Evolutionary conservation across 2,329 filamentous ascomycete genomes (phyloP).

Genomic region (Aspergillus eucalypticola): DNA sequence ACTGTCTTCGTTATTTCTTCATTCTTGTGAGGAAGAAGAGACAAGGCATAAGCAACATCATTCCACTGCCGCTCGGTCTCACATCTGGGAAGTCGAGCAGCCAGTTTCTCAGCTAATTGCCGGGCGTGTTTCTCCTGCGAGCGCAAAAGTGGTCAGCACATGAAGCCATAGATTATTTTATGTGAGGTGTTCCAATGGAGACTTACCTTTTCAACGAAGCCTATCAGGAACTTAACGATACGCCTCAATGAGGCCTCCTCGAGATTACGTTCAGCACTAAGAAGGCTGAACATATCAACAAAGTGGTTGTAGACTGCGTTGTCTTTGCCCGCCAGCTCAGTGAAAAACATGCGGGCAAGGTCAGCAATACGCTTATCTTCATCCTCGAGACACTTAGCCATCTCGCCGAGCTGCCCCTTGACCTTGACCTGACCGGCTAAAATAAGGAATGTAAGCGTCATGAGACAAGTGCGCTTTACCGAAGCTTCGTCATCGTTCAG

Average conservation of each 20-base stretch:
- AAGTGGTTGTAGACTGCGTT: conserved; percentile 99
- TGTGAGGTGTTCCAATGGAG: not conserved
- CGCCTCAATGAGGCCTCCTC: conserved; percentile 82
- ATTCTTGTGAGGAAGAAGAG: conserved; percentile 74
- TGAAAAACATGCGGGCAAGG: conserved; percentile 96
- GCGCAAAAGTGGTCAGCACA: conserved; percentile 5
- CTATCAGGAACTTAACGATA: conserved; percentile 88
- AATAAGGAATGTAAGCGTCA: conserved; percentile 97
- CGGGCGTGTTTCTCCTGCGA: conserved; percentile 91
- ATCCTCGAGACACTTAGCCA: conserved; percentile 98
- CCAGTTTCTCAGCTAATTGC: conserved; percentile 88
- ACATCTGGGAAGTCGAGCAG: conserved; percentile 78
- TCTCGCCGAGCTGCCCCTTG: conserved; percentile 96
- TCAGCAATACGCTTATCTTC: conserved; percentile 93
- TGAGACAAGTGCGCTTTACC: conserved; percentile 95
- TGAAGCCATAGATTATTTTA: not conserved
- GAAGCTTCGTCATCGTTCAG: conserved; percentile 84
- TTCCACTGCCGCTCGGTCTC: conserved; percentile 97
- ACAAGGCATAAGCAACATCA: conserved; percentile 90
- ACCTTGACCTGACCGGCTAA: conserved; percentile 98
- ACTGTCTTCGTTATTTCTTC: conserved; percentile 49
- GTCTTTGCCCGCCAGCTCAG: conserved; percentile 94
- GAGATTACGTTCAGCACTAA: conserved; percentile 77
- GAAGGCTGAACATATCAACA: conserved; percentile 95
- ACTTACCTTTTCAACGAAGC: conserved; percentile 92